phyloP scores from a whole-genome alignment of 805 yeast genomes.

The Wickerhamiella bombiphila region DNA sequence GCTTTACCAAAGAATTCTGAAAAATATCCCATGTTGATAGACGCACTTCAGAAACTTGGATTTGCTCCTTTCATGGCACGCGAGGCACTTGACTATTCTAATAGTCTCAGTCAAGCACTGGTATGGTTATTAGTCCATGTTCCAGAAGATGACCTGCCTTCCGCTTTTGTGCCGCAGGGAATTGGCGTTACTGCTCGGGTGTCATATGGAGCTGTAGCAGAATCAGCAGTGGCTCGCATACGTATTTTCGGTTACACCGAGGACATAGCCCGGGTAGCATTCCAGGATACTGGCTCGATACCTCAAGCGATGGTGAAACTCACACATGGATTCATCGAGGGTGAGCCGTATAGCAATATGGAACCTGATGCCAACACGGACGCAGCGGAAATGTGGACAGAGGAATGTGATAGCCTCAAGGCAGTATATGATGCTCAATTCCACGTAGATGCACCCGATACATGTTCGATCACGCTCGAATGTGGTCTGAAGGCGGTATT shows the following conservation, averaged over 20 bases:
- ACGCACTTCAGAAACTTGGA: constrained; percentile 35
- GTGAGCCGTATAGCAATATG: constrained; percentile 2
- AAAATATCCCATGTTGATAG: constrained; percentile 8
- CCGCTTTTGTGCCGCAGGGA: constrained; percentile 22
- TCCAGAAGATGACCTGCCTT: constrained; percentile 89
- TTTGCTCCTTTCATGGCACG: constrained; percentile 54
- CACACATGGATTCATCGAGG: constrained; percentile 19
- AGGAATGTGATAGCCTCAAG: constrained; percentile 55
- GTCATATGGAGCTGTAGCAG: constrained; percentile 37
- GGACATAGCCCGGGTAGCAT: constrained; percentile 41
- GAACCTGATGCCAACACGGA: constrained; percentile 3
- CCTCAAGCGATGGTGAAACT: constrained; percentile 31
- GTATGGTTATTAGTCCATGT: constrained; percentile 77
- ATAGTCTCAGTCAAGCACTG: constrained; percentile 36
- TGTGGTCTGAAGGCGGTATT: constrained; percentile 17
- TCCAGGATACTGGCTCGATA: constrained; percentile 20
- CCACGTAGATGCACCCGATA: neutral
- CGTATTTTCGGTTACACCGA: constrained; percentile 55
- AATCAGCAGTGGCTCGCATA: constrained; percentile 44
- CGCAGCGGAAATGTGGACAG: constrained; percentile 44
- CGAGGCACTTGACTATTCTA: constrained; percentile 51
- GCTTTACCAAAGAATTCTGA: constrained; percentile 8
- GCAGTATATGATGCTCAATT: constrained; percentile 40
- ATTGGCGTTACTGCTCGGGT: constrained; percentile 25
- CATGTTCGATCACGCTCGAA: constrained; percentile 19